These are phyloP conservation scores for Hymenoscyphus albidus DNA, from an alignment of 2,329 filamentous ascomycete genomes.

Conservation along the genomic window DNA sequence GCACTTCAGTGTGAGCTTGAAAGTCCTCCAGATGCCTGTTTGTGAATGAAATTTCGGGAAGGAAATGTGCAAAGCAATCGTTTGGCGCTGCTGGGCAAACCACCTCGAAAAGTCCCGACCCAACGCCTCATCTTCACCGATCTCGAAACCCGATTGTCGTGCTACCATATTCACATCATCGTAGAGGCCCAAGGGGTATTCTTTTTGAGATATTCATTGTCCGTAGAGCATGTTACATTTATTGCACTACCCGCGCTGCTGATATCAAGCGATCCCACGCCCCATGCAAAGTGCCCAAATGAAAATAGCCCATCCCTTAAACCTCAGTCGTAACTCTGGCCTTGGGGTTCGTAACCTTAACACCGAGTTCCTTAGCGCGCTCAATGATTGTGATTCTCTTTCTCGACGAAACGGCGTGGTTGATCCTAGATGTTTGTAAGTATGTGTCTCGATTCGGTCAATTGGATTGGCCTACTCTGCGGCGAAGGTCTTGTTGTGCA, in stretches of 20 bases:
- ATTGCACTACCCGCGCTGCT: constrained; percentile 32
- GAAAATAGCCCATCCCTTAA: constrained; percentile 43
- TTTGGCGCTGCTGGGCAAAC: constrained; percentile 1
- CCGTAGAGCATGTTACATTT: constrained; percentile 35
- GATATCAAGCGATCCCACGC: constrained; percentile 33
- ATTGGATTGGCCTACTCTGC: constrained; percentile 72
- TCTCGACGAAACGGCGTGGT: constrained; percentile 94
- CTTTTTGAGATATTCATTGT: constrained; percentile 32
- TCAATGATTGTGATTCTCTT: constrained; percentile 98
- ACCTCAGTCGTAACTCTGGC: constrained; percentile 97
- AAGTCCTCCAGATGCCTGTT: background rate
- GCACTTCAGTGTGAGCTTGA: background rate
- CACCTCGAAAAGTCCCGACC: background rate
- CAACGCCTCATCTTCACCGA: constrained; percentile 8
- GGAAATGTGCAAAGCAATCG: background rate
- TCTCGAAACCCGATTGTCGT: background rate
- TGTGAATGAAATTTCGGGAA: background rate
- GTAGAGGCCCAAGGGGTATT: background rate
- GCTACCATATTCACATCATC: background rate
- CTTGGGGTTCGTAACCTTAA: constrained; percentile 99
- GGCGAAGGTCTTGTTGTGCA: constrained; percentile 99
- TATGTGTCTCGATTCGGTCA: constrained; percentile 8
- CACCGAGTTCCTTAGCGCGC: constrained; percentile 95
- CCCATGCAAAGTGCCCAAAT: constrained; percentile 35
- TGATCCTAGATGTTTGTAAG: constrained; percentile 67